phyloP scores from a whole-genome alignment of 768 basidiomycete species.

The Tulasnella sp. region DNA sequence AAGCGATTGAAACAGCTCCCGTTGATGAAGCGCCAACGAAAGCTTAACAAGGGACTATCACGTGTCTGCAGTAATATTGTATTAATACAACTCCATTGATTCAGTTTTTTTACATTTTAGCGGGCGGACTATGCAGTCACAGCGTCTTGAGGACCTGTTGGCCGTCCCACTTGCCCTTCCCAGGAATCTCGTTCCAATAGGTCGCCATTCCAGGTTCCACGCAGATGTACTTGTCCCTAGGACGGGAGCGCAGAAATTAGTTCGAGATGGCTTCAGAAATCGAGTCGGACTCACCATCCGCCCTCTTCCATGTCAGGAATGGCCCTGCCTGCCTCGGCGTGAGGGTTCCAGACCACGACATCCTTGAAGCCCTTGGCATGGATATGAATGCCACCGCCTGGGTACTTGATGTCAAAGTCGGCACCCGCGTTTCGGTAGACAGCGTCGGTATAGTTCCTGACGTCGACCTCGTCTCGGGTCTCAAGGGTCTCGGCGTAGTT shows the following conservation, averaged over 20 bases:
- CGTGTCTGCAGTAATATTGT: neutral
- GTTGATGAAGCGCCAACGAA: neutral
- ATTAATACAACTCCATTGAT: neutral
- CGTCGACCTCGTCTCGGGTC: conserved; percentile 59
- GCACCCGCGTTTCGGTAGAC: conserved; percentile 63
- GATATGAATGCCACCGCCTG: conserved; percentile 48
- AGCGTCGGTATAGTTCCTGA: conserved; percentile 63
- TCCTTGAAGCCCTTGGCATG: conserved; percentile 59
- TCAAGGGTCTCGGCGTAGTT: conserved; percentile 51
- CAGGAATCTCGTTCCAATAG: conserved; percentile 59
- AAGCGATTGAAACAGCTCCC: neutral
- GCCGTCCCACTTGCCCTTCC: conserved; percentile 71
- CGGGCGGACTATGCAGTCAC: conserved; percentile 27
- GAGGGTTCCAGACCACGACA: conserved; percentile 95
- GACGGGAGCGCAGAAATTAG: neutral
- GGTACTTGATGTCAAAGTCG: conserved; percentile 58
- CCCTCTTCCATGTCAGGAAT: conserved; percentile 86
- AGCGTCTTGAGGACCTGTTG: conserved; percentile 60
- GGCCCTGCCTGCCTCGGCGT: conserved; percentile 57
- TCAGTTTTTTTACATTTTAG: conserved; percentile 13
- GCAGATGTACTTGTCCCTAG: conserved; percentile 79
- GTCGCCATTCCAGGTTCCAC: conserved; percentile 86
- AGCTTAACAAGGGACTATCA: neutral
- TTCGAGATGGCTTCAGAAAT: neutral
- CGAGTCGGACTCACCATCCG: conserved; percentile 61